Base-by-base conservation (phyloP, 352 stramenopile genomes). In the Phytophthora agathidicida region DNA sequence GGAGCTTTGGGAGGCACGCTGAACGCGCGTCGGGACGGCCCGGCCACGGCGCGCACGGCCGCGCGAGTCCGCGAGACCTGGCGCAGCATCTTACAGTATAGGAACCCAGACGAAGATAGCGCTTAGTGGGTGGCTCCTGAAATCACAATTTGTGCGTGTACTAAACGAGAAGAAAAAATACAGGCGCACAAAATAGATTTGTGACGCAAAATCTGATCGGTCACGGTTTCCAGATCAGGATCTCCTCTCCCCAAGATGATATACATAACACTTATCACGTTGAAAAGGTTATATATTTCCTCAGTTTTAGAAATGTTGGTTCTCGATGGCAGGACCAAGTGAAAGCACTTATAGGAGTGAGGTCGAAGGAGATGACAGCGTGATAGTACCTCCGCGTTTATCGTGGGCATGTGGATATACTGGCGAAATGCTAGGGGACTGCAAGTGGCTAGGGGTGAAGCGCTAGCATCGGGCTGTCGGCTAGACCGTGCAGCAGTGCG, bases 81-180 rank as follows among this genome's bases (percentile, higher is more conserved):
- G 33, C 59, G 58, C 42, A 67, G 30, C 65, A 74, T 75, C 20
- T 65, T 63, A n/a, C n/a, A n/a, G n/a, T n/a, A n/a, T n/a, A n/a
- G n/a, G n/a, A n/a, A n/a, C n/a, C n/a, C n/a, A n/a, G n/a, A n/a
- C n/a, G n/a, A n/a, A n/a, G n/a, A n/a, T n/a, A n/a, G n/a, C n/a
- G n/a, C n/a, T n/a, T n/a, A n/a, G n/a, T n/a, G n/a, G n/a, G n/a
- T n/a, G n/a, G n/a, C n/a, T n/a, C n/a, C n/a, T n/a, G n/a, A n/a
- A n/a, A n/a, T n/a, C n/a, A n/a, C n/a, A n/a, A n/a, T n/a, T n/a
- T n/a, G n/a, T n/a, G n/a, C n/a, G n/a, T n/a, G n/a, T n/a, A n/a
- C n/a, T n/a, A n/a, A n/a, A n/a, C n/a, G n/a, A n/a, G n/a, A n/a
- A n/a, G n/a, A n/a, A n/a, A n/a, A n/a, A n/a, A n/a, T n/a, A n/a